These are phyloP conservation scores for Tricholoma matsutake DNA, from an alignment of 768 basidiomycete species.

Conservation along the genomic window DNA sequence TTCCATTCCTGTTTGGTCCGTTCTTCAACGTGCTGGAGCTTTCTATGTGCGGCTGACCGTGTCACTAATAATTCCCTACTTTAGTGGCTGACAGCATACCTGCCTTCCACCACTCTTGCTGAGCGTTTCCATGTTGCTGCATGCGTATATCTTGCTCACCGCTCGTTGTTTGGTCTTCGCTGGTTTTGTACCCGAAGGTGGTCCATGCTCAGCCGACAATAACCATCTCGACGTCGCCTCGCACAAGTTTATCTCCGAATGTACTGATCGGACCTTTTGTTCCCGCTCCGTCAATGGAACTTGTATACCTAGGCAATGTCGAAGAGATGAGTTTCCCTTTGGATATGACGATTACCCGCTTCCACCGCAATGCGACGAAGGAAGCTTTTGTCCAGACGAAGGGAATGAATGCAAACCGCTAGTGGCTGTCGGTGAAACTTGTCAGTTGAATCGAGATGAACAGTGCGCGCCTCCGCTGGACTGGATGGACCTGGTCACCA, in stretches of 20 bases:
- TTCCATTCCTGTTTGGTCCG: no score
- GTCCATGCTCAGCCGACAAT: constrained; percentile 40
- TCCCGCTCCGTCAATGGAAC: constrained; percentile 36
- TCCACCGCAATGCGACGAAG: constrained; percentile 51
- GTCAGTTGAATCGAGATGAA: constrained; percentile 64
- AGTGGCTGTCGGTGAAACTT: constrained; percentile 40
- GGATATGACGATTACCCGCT: constrained; percentile 39
- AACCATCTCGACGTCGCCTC: constrained; percentile 51
- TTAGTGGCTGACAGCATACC: neutral
- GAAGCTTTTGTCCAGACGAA: constrained; percentile 67
- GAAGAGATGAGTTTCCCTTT: constrained; percentile 60
- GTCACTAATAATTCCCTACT: neutral
- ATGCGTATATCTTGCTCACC: neutral
- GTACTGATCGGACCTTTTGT: constrained; percentile 58
- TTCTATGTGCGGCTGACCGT: neutral
- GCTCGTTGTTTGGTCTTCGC: neutral
- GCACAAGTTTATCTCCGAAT: constrained; percentile 59
- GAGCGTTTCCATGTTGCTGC: neutral
- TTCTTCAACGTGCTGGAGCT: no score
- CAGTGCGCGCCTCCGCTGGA: constrained; percentile 43
- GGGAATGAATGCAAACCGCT: constrained; percentile 51
- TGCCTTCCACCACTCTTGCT: neutral
- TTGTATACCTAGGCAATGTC: constrained; percentile 53
- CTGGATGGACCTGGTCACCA: constrained; percentile 37
- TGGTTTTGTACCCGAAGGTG: constrained; percentile 7